Evolutionary conservation across 2,329 filamentous ascomycete genomes (phyloP).

Genomic region (Hymenoscyphus repandus): DNA sequence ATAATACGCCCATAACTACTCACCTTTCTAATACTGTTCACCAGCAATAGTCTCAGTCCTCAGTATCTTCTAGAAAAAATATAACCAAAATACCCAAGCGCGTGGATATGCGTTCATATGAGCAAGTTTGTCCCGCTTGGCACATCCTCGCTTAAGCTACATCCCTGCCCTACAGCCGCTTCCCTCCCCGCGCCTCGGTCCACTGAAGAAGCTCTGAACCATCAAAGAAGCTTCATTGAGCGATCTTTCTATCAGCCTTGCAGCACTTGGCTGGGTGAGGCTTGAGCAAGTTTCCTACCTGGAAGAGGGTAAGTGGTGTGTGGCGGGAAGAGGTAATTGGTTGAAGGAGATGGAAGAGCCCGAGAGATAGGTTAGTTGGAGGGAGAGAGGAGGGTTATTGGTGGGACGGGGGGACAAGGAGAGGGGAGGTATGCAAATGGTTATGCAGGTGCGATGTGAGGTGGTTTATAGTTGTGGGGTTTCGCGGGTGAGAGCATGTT

Average conservation of each 20-base stretch:
- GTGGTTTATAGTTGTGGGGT: neutral
- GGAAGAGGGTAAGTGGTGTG: neutral
- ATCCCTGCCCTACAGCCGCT: neutral
- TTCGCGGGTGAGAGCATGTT: neutral
- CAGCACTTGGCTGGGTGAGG: neutral
- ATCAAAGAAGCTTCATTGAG: neutral
- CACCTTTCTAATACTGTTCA: too few relatives aligned
- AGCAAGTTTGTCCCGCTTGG: neutral
- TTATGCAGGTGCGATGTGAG: neutral
- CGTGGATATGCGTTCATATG: neutral
- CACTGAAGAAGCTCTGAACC: neutral
- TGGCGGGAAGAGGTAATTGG: neutral
- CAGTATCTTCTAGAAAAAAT: too few relatives aligned
- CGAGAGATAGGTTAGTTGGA: neutral
- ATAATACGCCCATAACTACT: too few relatives aligned
- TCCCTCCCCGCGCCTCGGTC: neutral
- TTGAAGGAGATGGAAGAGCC: neutral
- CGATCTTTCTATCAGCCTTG: neutral
- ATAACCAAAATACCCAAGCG: neutral
- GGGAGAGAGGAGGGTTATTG: neutral
- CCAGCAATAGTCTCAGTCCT: too few relatives aligned
- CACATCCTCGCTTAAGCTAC: neutral
- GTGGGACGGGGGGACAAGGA: neutral
- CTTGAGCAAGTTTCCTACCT: neutral
- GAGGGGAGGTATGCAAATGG: neutral